phyloP scores from a whole-genome alignment of 176 grass and related monocot species.

The Aegilops longissima region DNA sequence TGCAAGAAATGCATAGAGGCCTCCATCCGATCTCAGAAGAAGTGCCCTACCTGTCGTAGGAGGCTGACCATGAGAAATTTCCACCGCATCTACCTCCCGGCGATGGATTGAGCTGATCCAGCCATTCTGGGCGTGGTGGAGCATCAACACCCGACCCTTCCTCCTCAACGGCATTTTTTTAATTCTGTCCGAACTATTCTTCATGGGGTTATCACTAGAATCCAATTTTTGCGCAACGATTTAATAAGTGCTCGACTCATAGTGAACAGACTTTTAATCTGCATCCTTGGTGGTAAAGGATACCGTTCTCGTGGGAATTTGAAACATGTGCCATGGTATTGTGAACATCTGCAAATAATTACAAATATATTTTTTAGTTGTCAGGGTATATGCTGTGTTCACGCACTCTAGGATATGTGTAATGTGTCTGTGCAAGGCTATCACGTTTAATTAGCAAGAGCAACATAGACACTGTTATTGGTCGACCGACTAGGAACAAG shows the following conservation, averaged over 20 bases:
- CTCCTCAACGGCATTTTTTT: background rate
- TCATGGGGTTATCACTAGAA: constrained; percentile 7
- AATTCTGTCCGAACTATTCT: background rate
- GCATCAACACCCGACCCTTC: background rate
- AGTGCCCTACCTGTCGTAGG: constrained; percentile 74
- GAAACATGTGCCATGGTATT: background rate
- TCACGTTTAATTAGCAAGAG: too few relatives aligned
- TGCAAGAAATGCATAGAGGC: constrained; percentile 68
- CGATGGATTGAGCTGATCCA: constrained; percentile 27
- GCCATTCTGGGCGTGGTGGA: background rate
- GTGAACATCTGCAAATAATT: background rate
- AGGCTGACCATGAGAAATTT: constrained; percentile 42
- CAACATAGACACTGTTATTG: too few relatives aligned
- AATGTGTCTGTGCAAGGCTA: background rate
- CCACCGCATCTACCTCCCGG: constrained; percentile 71
- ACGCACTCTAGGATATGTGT: background rate
- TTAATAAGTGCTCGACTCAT: constrained; percentile 9
- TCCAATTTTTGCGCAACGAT: background rate
- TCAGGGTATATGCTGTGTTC: background rate
- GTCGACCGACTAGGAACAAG: too few relatives aligned
- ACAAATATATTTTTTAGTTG: background rate
- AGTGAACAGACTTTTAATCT: background rate
- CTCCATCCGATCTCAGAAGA: constrained; percentile 61
- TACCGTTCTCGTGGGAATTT: background rate
- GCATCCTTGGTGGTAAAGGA: background rate